These are phyloP conservation scores for Ustulina deusta DNA, from an alignment of 2,329 filamentous ascomycete species.

Conservation along the genomic window DNA sequence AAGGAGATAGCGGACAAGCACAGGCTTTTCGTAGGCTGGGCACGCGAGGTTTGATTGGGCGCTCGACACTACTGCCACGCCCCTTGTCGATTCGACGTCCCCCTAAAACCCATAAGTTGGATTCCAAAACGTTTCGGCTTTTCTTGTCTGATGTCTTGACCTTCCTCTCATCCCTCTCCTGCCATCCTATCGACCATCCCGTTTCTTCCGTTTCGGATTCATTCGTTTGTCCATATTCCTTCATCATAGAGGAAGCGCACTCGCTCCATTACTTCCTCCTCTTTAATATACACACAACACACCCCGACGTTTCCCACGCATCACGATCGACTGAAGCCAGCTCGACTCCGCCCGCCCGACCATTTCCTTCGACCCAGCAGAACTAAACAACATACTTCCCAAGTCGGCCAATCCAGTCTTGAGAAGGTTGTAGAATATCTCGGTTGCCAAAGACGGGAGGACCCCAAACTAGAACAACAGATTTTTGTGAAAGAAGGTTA, in stretches of 20 bases:
- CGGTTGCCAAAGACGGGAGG: neutral
- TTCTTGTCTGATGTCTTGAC: conserved; percentile 53
- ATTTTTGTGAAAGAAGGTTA: conserved; percentile 18
- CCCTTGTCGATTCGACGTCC: conserved; percentile 24
- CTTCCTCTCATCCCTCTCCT: conserved; percentile 44
- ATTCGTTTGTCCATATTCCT: conserved; percentile 55
- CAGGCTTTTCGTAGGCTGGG: conserved; percentile 28
- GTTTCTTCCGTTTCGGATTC: conserved; percentile 53
- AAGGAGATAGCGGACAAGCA: neutral
- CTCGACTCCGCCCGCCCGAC: conserved; percentile 21
- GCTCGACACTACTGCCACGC: conserved; percentile 27
- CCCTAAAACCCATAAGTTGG: conserved; percentile 39
- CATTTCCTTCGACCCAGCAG: conserved; percentile 17
- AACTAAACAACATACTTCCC: neutral
- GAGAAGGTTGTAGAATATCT: neutral
- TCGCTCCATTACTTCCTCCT: conserved; percentile 52
- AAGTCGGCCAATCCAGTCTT: conserved; percentile 11
- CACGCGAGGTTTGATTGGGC: conserved; percentile 24
- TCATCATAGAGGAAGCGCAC: conserved; percentile 51
- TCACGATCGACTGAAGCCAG: conserved; percentile 31
- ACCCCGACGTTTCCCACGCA: conserved; percentile 7
- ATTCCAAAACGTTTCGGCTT: conserved; percentile 55
- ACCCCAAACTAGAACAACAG: neutral
- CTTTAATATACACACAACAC: conserved; percentile 49
- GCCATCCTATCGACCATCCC: conserved; percentile 42